Base-by-base conservation (phyloP, 2,329 filamentous ascomycete genomes). In the Ophiostoma pallidulum region DNA sequence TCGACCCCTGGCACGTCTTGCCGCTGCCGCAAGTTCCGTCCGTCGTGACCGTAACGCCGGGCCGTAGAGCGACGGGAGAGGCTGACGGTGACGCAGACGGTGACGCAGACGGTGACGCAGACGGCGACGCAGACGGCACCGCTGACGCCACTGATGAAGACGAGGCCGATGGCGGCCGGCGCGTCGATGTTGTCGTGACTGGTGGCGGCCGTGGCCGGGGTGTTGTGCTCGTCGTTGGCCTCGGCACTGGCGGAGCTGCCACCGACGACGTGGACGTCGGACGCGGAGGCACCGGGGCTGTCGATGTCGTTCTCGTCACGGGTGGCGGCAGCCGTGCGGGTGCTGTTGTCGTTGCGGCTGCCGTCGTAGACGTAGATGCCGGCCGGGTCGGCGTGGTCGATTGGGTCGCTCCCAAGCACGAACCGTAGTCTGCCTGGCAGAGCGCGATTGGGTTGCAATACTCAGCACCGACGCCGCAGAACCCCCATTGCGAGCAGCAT, bases 1-100 rank as follows among this genome's bases (percentile, higher is more conserved):
- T 47, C n/a, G 50, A 49, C 14, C 50, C 50, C 9, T 66, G 31
- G 67, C 60, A 51, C 18, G 50, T 47, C 50, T 43, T 46, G 24
- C 50, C 50, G n/a, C 24, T 32, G 20, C 50, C 47, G 31, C 50
- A 51, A 24, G 46, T 40, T 18, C 50, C 50, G 24, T 51, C 50
- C 14, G 46, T 46, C n/a, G 42, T 49, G 28, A 39, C 33, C 4
- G 18, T n/a, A 9, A 40, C 39, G 18, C 50, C 47, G 1, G 50
- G 28, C 10, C 32, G 41, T 9, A 46, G 42, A 2, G 42, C 12
- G 6, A 22, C 41, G n/a, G n/a, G n/a, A n/a, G n/a, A n/a, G n/a
- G 31, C 12, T 14, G 31, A 33, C 4, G 31, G 12, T 14, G 31
- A 7, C 31, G 26, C 24, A 7, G 20, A 8, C 14, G 47, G 35